These are phyloP conservation scores for Puccinia hordei DNA, from an alignment of 1,284 basidiomycete species.

Conservation along the genomic window DNA sequence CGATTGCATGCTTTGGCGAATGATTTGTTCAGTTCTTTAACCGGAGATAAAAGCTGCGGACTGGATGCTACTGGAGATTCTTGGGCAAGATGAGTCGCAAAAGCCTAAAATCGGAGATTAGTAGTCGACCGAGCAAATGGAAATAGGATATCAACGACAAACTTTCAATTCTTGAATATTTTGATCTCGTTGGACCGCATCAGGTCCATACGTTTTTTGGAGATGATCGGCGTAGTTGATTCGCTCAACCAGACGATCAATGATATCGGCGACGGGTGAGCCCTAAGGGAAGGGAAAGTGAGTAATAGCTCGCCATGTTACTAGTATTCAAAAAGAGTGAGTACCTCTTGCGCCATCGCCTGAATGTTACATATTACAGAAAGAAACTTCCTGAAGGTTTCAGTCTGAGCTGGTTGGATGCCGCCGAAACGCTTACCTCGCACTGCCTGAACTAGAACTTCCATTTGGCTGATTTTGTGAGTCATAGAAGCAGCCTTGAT, in stretches of 20 bases:
- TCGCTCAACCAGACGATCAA: conserved; percentile 67
- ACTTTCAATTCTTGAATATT: conserved; percentile 77
- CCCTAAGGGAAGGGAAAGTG: conserved; percentile 62
- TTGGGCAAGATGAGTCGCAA: conserved; percentile 18
- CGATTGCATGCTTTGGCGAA: conserved; percentile 39
- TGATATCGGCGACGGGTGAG: conserved; percentile 68
- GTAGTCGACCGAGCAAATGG: not conserved
- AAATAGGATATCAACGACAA: not conserved
- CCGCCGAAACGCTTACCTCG: conserved; percentile 66
- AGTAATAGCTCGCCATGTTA: not conserved
- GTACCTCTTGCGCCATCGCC: conserved; percentile 66
- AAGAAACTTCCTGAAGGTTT: conserved; percentile 69
- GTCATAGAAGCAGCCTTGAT: conserved; percentile 66
- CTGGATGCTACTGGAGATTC: conserved; percentile 6
- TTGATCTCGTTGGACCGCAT: conserved; percentile 77
- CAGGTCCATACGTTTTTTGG: conserved; percentile 67
- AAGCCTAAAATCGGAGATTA: conserved; percentile 6
- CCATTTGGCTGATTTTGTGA: conserved; percentile 66
- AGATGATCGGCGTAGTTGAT: conserved; percentile 73
- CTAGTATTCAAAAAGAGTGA: conserved; percentile 48
- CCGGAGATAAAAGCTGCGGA: not conserved
- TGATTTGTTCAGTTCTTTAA: too few relatives aligned
- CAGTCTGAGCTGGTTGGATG: conserved; percentile 69
- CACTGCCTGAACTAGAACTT: conserved; percentile 68
- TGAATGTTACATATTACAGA: conserved; percentile 66